Conservation (phyloP, 2,329 filamentous ascomycete species). For the Scorias spongiosa region DNA sequence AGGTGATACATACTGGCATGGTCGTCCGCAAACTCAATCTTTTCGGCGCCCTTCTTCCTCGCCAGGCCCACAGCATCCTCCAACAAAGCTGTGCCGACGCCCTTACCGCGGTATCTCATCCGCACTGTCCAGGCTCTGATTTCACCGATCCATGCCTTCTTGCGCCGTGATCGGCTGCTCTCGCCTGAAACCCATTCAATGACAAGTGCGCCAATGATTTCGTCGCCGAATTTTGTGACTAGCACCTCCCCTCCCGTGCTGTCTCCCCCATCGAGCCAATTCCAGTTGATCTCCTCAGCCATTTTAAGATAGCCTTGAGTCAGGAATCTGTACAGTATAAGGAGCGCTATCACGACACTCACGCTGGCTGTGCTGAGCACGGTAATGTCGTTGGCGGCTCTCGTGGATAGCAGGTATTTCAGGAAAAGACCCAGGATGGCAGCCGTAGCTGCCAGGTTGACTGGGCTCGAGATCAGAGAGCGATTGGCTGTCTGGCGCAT, state of each 20-base stretch:
- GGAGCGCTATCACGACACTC: conserved; percentile 46
- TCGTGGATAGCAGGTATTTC: conserved; percentile 24
- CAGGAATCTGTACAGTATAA: conserved; percentile 45
- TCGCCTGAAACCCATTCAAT: conserved; percentile 45
- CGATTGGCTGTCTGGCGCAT: conserved; percentile 55
- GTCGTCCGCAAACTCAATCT: conserved; percentile 56
- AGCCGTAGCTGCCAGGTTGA: conserved; percentile 27
- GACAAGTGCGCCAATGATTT: conserved; percentile 57
- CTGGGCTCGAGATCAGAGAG: conserved; percentile 47
- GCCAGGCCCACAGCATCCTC: conserved; percentile 56
- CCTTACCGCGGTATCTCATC: conserved; percentile 51
- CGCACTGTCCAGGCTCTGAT: conserved; percentile 74
- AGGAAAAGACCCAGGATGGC: conserved; percentile 24
- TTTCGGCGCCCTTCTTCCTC: conserved; percentile 51
- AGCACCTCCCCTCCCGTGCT: conserved; percentile 25
- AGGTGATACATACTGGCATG: conserved; percentile 52
- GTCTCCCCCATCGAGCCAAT: conserved; percentile 39
- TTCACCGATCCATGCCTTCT: conserved; percentile 48
- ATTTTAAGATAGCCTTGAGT: conserved; percentile 47
- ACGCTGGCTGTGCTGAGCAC: conserved; percentile 42
- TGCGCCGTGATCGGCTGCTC: conserved; percentile 25
- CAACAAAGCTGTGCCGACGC: conserved; percentile 57
- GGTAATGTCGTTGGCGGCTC: conserved; percentile 33
- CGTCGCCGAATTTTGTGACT: conserved; percentile 50
- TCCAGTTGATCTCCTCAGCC: conserved; percentile 46